These are phyloP conservation scores for Fragaria vesca DNA, from an alignment of 306 rosid species.

Conservation along the genomic window DNA sequence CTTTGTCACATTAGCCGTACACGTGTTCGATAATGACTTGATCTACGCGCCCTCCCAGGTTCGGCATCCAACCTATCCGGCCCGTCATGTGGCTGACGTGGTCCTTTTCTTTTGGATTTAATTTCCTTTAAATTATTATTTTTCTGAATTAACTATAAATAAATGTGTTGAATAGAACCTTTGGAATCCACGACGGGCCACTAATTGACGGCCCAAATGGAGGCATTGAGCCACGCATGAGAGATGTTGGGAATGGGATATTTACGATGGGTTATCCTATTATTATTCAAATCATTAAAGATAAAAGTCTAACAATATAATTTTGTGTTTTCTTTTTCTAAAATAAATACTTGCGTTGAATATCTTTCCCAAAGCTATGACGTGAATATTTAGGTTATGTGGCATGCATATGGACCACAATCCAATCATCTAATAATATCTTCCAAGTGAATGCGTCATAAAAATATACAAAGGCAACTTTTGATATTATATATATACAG, in stretches of 20 bases:
- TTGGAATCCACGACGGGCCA: constrained; percentile 60
- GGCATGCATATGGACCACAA: too few species aligned
- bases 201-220: constrained; percentile 4
- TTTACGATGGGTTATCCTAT: neutral
- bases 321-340: too few species aligned
- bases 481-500: too few species aligned
- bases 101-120: constrained; percentile 21
- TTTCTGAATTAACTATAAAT: neutral
- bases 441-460: too few species aligned
- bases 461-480: too few species aligned
- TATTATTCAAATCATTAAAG: neutral
- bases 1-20: constrained; percentile 36
- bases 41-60: constrained; percentile 46
- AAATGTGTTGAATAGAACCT: constrained; percentile 41
- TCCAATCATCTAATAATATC: too few species aligned
- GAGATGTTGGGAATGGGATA: neutral
- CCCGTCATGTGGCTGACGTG: constrained; percentile 64
- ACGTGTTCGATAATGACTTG: constrained; percentile 41
- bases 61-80: constrained; percentile 35
- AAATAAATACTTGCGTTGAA: too few species aligned
- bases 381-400: too few species aligned
- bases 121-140: neutral
- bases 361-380: too few species aligned
- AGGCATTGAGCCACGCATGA: constrained; percentile 8
- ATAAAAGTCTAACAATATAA: too few species aligned